A percentile compares a stretch with the other conserved stretches of the same genome.
phyloP scores from a whole-genome alignment of 2,329 filamentous ascomycete genomes.

The Neocucurbitaria cava region DNA sequence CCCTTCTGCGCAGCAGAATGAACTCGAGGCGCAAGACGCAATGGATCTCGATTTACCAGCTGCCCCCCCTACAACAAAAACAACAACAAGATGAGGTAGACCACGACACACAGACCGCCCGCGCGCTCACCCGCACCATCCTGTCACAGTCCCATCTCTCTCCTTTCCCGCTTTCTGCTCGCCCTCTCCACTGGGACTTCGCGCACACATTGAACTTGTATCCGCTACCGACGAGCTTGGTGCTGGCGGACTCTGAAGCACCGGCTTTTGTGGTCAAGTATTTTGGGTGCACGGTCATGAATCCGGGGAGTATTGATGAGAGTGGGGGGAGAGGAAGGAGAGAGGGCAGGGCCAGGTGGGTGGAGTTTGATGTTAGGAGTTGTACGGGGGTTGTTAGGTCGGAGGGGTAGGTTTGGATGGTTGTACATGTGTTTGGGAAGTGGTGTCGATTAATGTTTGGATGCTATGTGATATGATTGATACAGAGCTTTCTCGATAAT shows the following conservation, averaged over 20 bases:
- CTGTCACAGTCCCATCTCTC: conserved; percentile 89
- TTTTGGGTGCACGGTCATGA: conserved; percentile 95
- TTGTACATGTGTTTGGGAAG: not conserved
- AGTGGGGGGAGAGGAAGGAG: conserved; percentile 66
- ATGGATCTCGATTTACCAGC: conserved; percentile 57
- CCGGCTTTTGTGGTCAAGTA: conserved; percentile 88
- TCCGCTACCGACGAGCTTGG: conserved; percentile 82
- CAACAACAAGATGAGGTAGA: conserved; percentile 30
- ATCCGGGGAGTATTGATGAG: conserved; percentile 77
- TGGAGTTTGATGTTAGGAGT: conserved; percentile 72
- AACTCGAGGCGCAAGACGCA: conserved; percentile 22
- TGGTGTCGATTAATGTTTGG: not conserved
- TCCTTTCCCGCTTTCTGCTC: conserved; percentile 79
- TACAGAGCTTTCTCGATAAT: not conserved
- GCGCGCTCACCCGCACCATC: conserved; percentile 86
- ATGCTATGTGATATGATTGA: not conserved
- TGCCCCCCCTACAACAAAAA: conserved; percentile 15
- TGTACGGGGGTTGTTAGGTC: conserved; percentile 33
- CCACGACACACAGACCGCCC: conserved; percentile 59
- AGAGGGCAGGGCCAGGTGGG: conserved; percentile 75
- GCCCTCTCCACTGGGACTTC: conserved; percentile 92
- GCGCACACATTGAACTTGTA: conserved; percentile 79
- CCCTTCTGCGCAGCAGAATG: conserved; percentile 12
- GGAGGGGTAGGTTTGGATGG: conserved; percentile 24
- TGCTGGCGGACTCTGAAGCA: conserved; percentile 81